These are phyloP conservation scores for Fusarium nygamai DNA, from an alignment of 2,329 filamentous ascomycete genomes.

Conservation along the genomic window DNA sequence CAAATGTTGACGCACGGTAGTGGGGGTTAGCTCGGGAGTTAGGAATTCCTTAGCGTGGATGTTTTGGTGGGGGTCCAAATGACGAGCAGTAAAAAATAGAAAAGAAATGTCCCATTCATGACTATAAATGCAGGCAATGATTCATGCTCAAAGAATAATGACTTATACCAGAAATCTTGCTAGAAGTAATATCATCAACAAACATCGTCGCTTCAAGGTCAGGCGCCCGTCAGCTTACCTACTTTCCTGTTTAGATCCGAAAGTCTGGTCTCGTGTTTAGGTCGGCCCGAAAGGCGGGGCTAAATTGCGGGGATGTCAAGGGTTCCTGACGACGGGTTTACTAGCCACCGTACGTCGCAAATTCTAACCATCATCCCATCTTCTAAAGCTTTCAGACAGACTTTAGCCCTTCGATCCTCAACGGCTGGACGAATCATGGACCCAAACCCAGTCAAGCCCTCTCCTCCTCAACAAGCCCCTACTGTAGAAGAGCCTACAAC, in stretches of 20 bases:
- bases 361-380: constrained; percentile 11
- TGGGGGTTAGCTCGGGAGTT: neutral
- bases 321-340: neutral
- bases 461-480: constrained; percentile 3
- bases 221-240: neutral
- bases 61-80: neutral
- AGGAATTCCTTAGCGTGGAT: neutral
- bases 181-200: neutral
- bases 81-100: neutral
- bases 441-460: neutral
- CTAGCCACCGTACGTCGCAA: constrained; percentile 2
- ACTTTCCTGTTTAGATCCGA: neutral
- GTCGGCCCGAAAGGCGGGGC: constrained; percentile 18
- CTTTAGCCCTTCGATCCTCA: neutral
- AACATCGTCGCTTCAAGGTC: neutral
- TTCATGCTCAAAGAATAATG: neutral
- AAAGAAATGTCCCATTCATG: neutral
- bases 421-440: constrained; percentile 9
- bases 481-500: constrained; percentile 17
- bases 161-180: neutral
- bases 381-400: neutral
- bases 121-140: neutral
- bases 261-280: constrained; percentile 9
- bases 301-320: constrained; percentile 23
- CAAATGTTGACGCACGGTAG: neutral